phyloP scores from a whole-genome alignment of 2,329 filamentous ascomycete species.

The Apiospora malaysiana region DNA sequence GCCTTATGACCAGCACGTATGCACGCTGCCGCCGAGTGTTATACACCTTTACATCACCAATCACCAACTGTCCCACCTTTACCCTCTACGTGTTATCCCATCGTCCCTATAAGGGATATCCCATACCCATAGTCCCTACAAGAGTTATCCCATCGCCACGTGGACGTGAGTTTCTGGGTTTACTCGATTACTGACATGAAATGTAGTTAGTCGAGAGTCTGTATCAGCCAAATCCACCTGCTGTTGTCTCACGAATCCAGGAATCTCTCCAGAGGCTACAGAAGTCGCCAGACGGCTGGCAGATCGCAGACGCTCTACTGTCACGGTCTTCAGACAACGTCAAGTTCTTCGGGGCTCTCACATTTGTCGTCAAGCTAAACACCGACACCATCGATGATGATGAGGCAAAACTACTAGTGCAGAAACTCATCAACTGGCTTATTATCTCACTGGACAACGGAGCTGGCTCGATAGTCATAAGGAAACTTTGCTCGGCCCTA shows the following conservation, averaged over 20 bases:
- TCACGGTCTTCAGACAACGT: conserved; percentile 73
- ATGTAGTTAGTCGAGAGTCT: conserved; percentile 55
- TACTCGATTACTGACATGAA: conserved; percentile 6
- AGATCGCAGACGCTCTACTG: conserved; percentile 79
- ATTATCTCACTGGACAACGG: conserved; percentile 57
- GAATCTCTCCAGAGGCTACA: conserved; percentile 80
- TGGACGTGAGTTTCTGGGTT: too few species aligned
- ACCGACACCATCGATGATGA: conserved; percentile 74
- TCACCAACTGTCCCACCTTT: neutral
- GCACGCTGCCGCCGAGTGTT: neutral
- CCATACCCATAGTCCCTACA: too few species aligned
- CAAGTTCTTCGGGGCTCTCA: conserved; percentile 91
- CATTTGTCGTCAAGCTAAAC: conserved; percentile 93
- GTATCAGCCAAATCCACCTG: conserved; percentile 57
- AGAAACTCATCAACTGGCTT: conserved; percentile 68
- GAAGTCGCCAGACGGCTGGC: conserved; percentile 81
- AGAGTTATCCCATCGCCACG: neutral
- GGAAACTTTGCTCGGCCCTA: conserved; percentile 79
- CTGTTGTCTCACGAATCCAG: conserved; percentile 62
- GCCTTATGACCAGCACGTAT: neutral
- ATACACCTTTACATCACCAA: neutral
- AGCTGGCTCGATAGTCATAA: conserved; percentile 65
- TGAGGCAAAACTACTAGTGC: conserved; percentile 64
- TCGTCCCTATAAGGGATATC: neutral
- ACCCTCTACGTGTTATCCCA: neutral